Evolutionary conservation across 768 basidiomycete species (phyloP).

Genomic region (Termitomyces heimii): DNA sequence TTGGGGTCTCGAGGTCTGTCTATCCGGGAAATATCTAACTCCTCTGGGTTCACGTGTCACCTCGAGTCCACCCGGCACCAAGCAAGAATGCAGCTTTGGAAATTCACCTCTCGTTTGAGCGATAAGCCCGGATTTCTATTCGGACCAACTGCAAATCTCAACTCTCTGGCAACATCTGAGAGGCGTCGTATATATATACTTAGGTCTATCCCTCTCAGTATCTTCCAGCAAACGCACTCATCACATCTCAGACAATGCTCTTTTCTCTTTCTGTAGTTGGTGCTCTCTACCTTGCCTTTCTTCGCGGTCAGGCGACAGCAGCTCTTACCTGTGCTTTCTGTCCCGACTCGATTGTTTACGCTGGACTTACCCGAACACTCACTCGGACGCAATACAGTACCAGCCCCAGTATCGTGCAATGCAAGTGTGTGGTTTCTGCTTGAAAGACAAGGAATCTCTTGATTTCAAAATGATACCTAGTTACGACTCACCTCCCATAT

Average conservation of each 20-base stretch:
- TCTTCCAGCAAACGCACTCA: background rate
- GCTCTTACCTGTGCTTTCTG: conserved; percentile 9
- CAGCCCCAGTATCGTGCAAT: conserved; percentile 2
- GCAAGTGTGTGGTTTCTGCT: conserved; percentile 6
- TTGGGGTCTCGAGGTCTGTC: background rate
- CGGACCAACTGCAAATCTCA: too few relatives aligned
- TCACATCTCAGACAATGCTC: background rate
- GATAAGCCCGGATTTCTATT: background rate
- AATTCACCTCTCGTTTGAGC: background rate
- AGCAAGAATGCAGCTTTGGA: background rate
- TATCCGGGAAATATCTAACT: background rate
- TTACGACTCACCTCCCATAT: conserved; percentile 3
- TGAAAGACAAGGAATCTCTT: background rate
- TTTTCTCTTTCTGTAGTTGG: background rate
- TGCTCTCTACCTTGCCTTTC: conserved; percentile 1
- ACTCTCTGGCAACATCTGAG: background rate
- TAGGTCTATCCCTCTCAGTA: background rate
- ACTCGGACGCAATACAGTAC: conserved; percentile 6
- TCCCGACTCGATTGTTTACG: conserved; percentile 7
- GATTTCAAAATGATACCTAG: background rate
- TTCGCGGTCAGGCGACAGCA: background rate
- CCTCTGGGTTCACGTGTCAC: background rate
- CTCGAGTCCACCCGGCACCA: background rate
- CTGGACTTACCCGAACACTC: conserved; percentile 3
- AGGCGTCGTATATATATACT: background rate